Evolutionary conservation across 2,329 filamentous ascomycete genomes (phyloP).

Genomic region (Sclerotinia nivalis): DNA sequence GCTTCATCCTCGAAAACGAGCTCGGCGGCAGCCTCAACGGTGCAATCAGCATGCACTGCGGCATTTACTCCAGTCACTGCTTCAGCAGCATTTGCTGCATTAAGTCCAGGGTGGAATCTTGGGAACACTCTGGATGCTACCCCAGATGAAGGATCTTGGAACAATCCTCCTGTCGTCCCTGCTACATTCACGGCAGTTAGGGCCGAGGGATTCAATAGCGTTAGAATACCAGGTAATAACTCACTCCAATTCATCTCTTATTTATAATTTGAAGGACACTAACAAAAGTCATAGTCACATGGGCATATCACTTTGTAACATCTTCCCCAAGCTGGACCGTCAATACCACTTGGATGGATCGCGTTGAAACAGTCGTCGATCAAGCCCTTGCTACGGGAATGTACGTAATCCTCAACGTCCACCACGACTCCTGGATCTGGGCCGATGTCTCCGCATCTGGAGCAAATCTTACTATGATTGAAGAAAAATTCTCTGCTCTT

Average conservation of each 20-base stretch:
- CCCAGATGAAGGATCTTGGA: conserved; percentile 59
- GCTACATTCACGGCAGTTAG: conserved; percentile 55
- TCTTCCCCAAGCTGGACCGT: conserved; percentile 55
- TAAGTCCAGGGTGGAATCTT: conserved; percentile 61
- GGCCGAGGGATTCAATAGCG: conserved; percentile 56
- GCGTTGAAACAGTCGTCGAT: conserved; percentile 59
- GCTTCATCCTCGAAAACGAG: conserved; percentile 11
- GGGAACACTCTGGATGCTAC: conserved; percentile 61
- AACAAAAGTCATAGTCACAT: conserved; percentile 50
- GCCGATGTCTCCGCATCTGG: conserved; percentile 50
- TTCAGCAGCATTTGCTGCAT: conserved; percentile 44
- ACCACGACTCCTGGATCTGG: conserved; percentile 62
- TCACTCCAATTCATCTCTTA: background rate
- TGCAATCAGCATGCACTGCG: conserved; percentile 27
- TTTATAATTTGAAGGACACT: background rate
- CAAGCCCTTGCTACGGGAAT: conserved; percentile 53
- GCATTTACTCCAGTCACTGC: conserved; percentile 33
- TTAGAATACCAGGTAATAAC: conserved; percentile 53
- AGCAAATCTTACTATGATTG: conserved; percentile 53
- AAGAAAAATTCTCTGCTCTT: conserved; percentile 56
- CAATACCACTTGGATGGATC: conserved; percentile 55
- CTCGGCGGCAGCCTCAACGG: conserved; percentile 12
- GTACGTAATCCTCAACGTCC: conserved; percentile 58
- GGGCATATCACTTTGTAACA: conserved; percentile 56
- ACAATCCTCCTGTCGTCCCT: conserved; percentile 53